phyloP scores from a whole-genome alignment of 1,284 basidiomycete species.

The Irpex lacteus region DNA sequence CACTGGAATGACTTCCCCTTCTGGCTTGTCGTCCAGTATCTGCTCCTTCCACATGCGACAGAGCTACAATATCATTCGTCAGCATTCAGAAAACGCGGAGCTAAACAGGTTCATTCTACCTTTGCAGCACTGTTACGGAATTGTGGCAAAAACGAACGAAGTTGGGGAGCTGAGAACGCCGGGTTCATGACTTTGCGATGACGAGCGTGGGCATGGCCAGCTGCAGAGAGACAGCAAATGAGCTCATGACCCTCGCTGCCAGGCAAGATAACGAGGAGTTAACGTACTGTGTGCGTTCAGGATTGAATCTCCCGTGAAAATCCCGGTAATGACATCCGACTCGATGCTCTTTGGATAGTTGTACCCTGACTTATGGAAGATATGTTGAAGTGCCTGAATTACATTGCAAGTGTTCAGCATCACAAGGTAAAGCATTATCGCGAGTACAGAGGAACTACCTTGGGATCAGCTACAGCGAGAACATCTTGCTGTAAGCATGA shows the following conservation, averaged over 20 bases:
- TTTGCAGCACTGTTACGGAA: conserved; percentile 16
- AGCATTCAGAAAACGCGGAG: not conserved
- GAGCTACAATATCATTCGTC: conserved; percentile 3
- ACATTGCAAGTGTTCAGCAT: not conserved
- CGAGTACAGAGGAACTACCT: conserved; percentile 1
- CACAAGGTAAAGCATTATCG: not conserved
- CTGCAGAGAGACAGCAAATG: not conserved
- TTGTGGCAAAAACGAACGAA: conserved; percentile 20
- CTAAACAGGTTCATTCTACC: not conserved
- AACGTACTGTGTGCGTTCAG: conserved; percentile 19
- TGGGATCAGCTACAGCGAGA: conserved; percentile 25
- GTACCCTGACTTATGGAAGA: conserved; percentile 28
- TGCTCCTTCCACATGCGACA: conserved; percentile 19
- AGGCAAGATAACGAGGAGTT: too few species aligned
- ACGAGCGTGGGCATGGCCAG: conserved; percentile 22
- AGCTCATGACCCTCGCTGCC: not conserved
- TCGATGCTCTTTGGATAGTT: conserved; percentile 20
- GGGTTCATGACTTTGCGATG: conserved; percentile 30
- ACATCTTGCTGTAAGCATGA: conserved; percentile 5
- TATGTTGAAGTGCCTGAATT: conserved; percentile 23
- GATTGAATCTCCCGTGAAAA: conserved; percentile 22
- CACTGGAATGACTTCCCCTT: conserved; percentile 3
- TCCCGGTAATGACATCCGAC: conserved; percentile 1
- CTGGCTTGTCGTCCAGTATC: not conserved
- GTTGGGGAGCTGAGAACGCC: conserved; percentile 22